Percentiles rank a stretch among this genome's conserved stretches.
Evolutionary conservation across 805 yeast genomes (phyloP).

Genomic region (Saturnispora silvae): DNA sequence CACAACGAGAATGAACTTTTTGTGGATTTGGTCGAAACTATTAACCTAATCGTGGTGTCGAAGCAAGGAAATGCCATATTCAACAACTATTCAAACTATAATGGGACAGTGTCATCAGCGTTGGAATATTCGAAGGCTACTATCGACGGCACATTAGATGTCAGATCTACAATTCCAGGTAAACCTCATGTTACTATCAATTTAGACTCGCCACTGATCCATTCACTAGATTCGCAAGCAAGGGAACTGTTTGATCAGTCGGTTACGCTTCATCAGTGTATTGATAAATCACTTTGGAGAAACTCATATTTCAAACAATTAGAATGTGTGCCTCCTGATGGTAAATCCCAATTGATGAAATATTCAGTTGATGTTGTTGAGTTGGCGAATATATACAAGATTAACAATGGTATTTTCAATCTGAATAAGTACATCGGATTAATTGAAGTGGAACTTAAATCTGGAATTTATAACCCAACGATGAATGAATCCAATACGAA

Average conservation of each 20-base stretch:
- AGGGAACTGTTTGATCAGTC: slow-evolving; percentile 5
- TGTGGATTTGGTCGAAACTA: slow-evolving; percentile 66
- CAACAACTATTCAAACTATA: not conserved
- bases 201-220: slow-evolving; percentile 32
- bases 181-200: slow-evolving; percentile 58
- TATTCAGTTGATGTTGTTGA: slow-evolving; percentile 49
- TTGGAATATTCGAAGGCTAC: slow-evolving; percentile 35
- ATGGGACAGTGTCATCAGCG: not conserved
- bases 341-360: slow-evolving; percentile 48
- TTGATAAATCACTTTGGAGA: slow-evolving; percentile 45
- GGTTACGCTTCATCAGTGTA: slow-evolving; percentile 55
- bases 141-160: slow-evolving; percentile 53
- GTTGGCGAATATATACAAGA: slow-evolving; percentile 1
- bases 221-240: not conserved
- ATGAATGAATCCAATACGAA: slow-evolving; percentile 9
- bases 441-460: slow-evolving; percentile 42
- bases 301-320: slow-evolving; percentile 28
- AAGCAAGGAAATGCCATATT: not conserved
- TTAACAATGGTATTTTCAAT: slow-evolving; percentile 11
- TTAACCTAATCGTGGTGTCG: slow-evolving; percentile 43
- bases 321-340: slow-evolving; percentile 85
- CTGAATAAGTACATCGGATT: slow-evolving; percentile 34
- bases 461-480: slow-evolving; percentile 38
- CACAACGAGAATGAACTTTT: slow-evolving; percentile 77
- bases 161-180: slow-evolving; percentile 67